These are phyloP conservation scores for Sporothrix globosa DNA, from an alignment of 2,329 filamentous ascomycete genomes.

Conservation along the genomic window DNA sequence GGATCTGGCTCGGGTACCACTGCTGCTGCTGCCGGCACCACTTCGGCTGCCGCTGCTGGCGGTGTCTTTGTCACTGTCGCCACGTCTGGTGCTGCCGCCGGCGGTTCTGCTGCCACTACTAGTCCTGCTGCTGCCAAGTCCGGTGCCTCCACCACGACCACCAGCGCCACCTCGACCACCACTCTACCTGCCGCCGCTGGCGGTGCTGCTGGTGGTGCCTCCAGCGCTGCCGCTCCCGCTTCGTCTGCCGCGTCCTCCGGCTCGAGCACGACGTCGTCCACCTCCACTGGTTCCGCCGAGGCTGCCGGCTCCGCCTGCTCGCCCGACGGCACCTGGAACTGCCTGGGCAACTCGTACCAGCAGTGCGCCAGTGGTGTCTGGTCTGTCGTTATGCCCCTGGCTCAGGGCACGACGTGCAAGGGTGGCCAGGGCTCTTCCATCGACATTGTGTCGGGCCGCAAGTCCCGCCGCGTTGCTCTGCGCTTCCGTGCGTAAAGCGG, in stretches of 20 bases:
- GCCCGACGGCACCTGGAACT: slow-evolving; percentile 55
- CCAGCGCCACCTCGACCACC: slow-evolving; percentile 32
- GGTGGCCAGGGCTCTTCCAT: slow-evolving; percentile 42
- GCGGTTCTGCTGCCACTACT: slow-evolving; percentile 24
- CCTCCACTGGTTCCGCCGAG: slow-evolving; percentile 38
- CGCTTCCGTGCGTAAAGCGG: slow-evolving; percentile 17
- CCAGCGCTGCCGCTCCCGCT: background rate
- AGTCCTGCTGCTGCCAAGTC: background rate
- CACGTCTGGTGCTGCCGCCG: slow-evolving; percentile 23
- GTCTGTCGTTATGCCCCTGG: slow-evolving; percentile 49
- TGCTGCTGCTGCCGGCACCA: slow-evolving; percentile 1
- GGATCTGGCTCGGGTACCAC: slow-evolving; percentile 31
- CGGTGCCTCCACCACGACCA: slow-evolving; percentile 15
- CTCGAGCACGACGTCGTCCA: slow-evolving; percentile 30
- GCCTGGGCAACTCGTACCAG: slow-evolving; percentile 55
- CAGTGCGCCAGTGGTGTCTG: slow-evolving; percentile 56
- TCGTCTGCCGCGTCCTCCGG: slow-evolving; percentile 25
- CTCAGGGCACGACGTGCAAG: slow-evolving; percentile 52
- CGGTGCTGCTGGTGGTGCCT: slow-evolving; percentile 11
- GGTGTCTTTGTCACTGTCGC: slow-evolving; percentile 49
- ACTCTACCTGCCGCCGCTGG: background rate
- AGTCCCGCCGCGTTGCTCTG: slow-evolving; percentile 37
- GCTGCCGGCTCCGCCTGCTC: slow-evolving; percentile 52
- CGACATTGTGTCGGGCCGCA: slow-evolving; percentile 38
- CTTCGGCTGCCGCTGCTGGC: slow-evolving; percentile 39